Base-by-base conservation (phyloP, 176 grass and related monocot genomes). In the Hordeum marinum region DNA sequence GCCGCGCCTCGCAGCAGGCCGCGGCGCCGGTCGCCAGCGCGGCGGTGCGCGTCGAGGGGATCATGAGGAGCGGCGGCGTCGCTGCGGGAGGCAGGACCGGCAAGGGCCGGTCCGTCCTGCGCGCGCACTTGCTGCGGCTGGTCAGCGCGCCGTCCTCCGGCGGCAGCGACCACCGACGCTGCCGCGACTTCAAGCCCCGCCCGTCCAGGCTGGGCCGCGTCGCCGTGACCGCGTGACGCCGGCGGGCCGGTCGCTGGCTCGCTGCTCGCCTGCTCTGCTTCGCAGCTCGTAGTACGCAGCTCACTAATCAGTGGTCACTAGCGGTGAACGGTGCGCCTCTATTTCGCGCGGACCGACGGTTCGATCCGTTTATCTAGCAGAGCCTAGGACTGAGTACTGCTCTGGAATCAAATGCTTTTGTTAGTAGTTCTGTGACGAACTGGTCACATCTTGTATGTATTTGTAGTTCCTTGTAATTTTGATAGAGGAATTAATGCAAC, bases 121-220 rank as follows among this genome's bases (percentile, higher is more conserved):
- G 87, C 84, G 61, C 89, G 40, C 75, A 89, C 52, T 87, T 93
- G 25, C 77, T 96, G 62, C 88, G 87, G 84, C 80, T 58, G 64
- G 83, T 96, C 72, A 78, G 18, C 50, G 82, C 86, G 48, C 89
- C 86, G 59, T 83, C 91, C 27, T 65, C 63, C 24, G 79, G 69
- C 34, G 72, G 83, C 25, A 6, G 12, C 84, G 88, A 85, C 82
- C 86, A 83, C 26, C 74, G 81, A 11, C 23, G 72, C 4, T 62
- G 79, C 63, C 78, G 66, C 17, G 88, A 92, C 59, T 94, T 94
- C 87, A 88, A 86, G 68, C 92, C 94, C 1, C 82, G 70, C 24
- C 94, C 90, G 3, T 94, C 92, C 41, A 85, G 90, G 76, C 87
- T 97, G 5, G 71, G 85, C 67, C 57, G 85, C 76, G 46, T 87